Evolutionary conservation across 2,329 filamentous ascomycete genomes (phyloP).

Genomic region (Rhinocladiella similis): DNA sequence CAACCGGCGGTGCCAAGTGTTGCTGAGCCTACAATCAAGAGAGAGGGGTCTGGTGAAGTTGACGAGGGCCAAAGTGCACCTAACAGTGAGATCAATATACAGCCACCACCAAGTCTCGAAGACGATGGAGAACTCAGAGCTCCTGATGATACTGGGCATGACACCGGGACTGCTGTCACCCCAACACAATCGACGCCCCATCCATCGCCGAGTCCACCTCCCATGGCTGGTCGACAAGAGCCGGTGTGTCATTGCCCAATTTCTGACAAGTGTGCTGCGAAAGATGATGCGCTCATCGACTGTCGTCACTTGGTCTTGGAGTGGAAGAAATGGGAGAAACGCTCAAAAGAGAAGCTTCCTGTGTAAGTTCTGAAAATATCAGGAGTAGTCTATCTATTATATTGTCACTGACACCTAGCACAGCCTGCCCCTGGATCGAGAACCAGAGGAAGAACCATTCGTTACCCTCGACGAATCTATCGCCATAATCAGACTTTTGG

Average conservation of each 20-base stretch:
- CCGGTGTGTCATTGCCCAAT: conserved; percentile 22
- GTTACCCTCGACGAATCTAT: neutral
- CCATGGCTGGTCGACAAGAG: neutral
- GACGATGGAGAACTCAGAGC: neutral
- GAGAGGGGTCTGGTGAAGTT: too few species aligned
- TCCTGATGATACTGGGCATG: neutral
- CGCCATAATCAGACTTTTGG: conserved; percentile 7
- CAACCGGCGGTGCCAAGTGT: too few species aligned
- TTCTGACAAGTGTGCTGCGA: conserved; percentile 10
- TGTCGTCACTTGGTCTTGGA: conserved; percentile 23
- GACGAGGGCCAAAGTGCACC: too few species aligned
- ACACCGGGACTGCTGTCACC: neutral
- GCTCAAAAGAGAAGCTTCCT: neutral
- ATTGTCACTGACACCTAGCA: neutral
- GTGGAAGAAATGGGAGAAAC: conserved; percentile 7
- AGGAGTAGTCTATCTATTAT: too few species aligned
- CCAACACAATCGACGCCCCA: neutral
- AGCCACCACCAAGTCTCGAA: neutral
- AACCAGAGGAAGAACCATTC: conserved; percentile 8
- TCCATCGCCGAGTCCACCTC: neutral
- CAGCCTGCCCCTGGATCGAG: conserved; percentile 4
- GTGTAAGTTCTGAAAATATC: conserved; percentile 3
- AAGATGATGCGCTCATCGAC: conserved; percentile 11
- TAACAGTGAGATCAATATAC: too few species aligned
- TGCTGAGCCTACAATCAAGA: too few species aligned